Conservation (phyloP, 2,329 filamentous ascomycete genomes). For the Colletotrichum godetiae region DNA sequence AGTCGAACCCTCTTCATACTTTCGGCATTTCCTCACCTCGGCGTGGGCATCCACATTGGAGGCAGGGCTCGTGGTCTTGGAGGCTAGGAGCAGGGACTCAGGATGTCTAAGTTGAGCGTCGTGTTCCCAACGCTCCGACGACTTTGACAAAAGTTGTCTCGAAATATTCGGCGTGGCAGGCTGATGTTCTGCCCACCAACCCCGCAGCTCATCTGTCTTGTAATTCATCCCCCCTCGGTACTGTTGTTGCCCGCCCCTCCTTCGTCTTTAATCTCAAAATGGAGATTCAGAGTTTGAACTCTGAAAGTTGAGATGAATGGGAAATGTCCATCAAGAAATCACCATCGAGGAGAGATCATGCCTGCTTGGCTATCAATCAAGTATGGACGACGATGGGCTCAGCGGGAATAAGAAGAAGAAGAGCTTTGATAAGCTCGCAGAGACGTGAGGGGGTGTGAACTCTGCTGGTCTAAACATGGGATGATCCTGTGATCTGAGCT, state of each 20-base stretch:
- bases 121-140: background rate
- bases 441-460: background rate
- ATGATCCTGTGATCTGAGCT: conserved; percentile 35
- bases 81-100: background rate
- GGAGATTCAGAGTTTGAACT: background rate
- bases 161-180: background rate
- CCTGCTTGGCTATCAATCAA: background rate
- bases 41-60: background rate
- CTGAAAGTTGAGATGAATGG: background rate
- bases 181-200: background rate
- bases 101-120: background rate
- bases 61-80: background rate
- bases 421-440: background rate
- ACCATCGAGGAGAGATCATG: background rate
- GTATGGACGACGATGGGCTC: background rate
- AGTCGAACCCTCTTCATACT: background rate
- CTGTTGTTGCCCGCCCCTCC: background rate
- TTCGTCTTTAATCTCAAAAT: background rate
- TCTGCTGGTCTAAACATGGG: conserved; percentile 13
- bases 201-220: background rate
- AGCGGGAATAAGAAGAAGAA: background rate
- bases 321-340: background rate
- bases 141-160: background rate
- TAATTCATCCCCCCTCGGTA: background rate
- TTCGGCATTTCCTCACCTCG: background rate